Conservation (phyloP, 352 stramenopile species). For the Globisporangium spiculum region DNA sequence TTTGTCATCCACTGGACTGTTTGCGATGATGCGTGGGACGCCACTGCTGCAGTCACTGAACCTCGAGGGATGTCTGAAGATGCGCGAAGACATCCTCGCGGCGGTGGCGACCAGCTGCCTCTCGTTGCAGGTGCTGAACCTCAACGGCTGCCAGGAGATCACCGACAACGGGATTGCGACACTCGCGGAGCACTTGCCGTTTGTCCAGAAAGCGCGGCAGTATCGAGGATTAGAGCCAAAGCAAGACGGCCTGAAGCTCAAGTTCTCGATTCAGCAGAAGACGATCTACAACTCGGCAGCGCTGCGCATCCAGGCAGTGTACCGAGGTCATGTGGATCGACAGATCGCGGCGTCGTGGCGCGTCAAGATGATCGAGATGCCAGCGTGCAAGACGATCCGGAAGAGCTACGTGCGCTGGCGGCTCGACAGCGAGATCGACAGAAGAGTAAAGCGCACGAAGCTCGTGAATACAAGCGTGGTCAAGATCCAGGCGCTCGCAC, state of each 20-base stretch:
- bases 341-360: conserved; percentile 51
- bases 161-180: conserved; percentile 67
- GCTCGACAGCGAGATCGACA: conserved; percentile 36
- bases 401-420: conserved; percentile 48
- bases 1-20: conserved; percentile 52
- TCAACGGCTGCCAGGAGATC: conserved; percentile 77
- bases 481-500: conserved; percentile 56
- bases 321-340: conserved; percentile 53
- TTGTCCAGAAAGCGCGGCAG: conserved; percentile 43
- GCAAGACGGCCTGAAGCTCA: conserved; percentile 47
- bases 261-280: conserved; percentile 70
- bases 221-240: conserved; percentile 68
- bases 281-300: conserved; percentile 72
- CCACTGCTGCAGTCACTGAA: conserved; percentile 59
- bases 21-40: conserved; percentile 49
- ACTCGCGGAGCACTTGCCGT: conserved; percentile 67
- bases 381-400: conserved; percentile 46
- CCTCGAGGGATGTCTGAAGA: conserved; percentile 60
- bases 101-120: conserved; percentile 49
- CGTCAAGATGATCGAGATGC: conserved; percentile 46
- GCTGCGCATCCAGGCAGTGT: conserved; percentile 67
- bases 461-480: conserved; percentile 33
- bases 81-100: conserved; percentile 70
- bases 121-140: conserved; percentile 60
- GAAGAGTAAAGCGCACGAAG: conserved; percentile 30